Evolutionary conservation across 2,329 filamentous ascomycete species (phyloP).

Genomic region (Cytospora mali): DNA sequence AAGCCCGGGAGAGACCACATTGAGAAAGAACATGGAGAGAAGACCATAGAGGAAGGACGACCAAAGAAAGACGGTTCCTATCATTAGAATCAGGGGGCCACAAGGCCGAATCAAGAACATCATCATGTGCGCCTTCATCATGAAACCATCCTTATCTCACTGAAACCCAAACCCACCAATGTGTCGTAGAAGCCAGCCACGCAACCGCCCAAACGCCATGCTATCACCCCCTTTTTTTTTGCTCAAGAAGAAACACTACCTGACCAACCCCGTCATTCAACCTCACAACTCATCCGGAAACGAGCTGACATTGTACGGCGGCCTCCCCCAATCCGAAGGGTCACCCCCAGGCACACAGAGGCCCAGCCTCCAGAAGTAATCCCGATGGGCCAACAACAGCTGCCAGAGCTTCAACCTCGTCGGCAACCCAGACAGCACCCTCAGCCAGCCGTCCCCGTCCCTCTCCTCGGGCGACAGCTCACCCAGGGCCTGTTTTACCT

Average conservation of each 20-base stretch:
- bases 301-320: slow-evolving; percentile 46
- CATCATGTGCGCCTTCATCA: background rate
- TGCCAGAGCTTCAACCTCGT: slow-evolving; percentile 80
- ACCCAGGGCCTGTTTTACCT: slow-evolving; percentile 29
- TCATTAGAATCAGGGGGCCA: background rate
- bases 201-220: slow-evolving; percentile 7
- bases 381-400: slow-evolving; percentile 87
- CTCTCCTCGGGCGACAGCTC: slow-evolving; percentile 9
- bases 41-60: background rate
- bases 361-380: slow-evolving; percentile 95
- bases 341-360: slow-evolving; percentile 84
- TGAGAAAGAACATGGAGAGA: background rate
- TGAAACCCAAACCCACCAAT: too few relatives aligned
- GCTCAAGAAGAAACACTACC: background rate
- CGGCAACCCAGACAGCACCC: slow-evolving; percentile 60
- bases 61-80: background rate
- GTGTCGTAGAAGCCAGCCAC: background rate
- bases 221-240: background rate
- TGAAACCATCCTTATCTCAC: background rate
- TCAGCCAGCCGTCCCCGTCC: slow-evolving; percentile 31
- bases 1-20: background rate
- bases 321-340: slow-evolving; percentile 66
- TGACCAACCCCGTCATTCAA: slow-evolving; percentile 16
- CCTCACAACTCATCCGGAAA: slow-evolving; percentile 43
- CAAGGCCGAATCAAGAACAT: background rate